Evolutionary conservation across 1,139 yeast species (phyloP), one percentile per base, ranked within the genome.

Genomic region (Saccharomyces hybrid): DNA sequence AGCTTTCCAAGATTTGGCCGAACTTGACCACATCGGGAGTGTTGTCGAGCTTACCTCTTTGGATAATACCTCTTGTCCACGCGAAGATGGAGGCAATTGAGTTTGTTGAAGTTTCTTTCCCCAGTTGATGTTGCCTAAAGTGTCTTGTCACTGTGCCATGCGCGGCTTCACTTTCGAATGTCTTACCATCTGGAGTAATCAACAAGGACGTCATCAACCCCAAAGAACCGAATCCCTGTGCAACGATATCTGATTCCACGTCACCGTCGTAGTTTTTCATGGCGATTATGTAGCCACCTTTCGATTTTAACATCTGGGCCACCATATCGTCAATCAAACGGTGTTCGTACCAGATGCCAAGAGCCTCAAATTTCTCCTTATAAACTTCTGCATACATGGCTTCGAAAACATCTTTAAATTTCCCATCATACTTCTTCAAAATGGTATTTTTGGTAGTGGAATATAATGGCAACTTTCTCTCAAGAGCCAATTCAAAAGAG

Each of bases 71-170:
- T 71, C 96, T 84, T 51, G 96, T 81, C 98, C 98, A 91, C 46
- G 98, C 98, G 66, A 85, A 91, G 65, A 91, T 91, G 29, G 96
- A 89, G 13, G 98, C 98, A 73, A 91, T 91, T 47, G 97, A 90
- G 76, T 91, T 91, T 61, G 98, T 91, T n/a, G 96, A 89, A 34
- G 98, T 91, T 75, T 90, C 96, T 72, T 89, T 87, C 64, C 97
- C 97, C 73, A 85, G 86, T 75, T 91, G 97, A 73, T 88, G 88
- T 74, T 85, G 93, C 76, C 97, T 85, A 77, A 78, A 91, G 72
- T 91, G 98, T 75, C 98, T 87, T 56, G 97, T 91, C 62, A 91
- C 97, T 47, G 98, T 91, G 56, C 97, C 98, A 71, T 91, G 97
- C 27, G 98, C 97, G 58, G 97, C 97, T 75, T 91, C 98, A 56